Percentiles rank a stretch among this genome's conserved stretches.
Conservation (phyloP, 2,329 filamentous ascomycete species). For the Aspergillus intermedius region DNA sequence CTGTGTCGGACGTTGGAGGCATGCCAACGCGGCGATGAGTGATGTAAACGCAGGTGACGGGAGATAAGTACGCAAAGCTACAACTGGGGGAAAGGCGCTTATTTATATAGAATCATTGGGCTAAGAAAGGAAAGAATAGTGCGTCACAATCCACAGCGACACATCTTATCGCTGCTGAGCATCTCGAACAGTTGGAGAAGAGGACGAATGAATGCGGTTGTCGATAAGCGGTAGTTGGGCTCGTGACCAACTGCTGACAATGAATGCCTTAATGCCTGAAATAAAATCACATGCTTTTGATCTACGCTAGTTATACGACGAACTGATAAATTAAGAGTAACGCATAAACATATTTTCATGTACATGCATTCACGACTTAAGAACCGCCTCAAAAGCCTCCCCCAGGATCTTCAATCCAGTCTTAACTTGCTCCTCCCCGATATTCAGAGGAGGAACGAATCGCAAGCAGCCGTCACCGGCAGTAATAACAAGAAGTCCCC, state of each 20-base stretch:
- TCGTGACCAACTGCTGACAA: neutral
- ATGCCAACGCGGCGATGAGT: constrained; percentile 11
- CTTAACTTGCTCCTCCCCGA: constrained; percentile 73
- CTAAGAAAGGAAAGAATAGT: neutral
- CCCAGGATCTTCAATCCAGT: constrained; percentile 70
- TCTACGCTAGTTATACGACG: neutral
- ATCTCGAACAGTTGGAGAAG: neutral
- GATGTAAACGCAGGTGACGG: neutral
- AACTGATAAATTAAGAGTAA: neutral
- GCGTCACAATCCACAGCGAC: neutral
- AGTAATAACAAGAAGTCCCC: constrained; percentile 83
- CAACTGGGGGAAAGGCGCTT: neutral
- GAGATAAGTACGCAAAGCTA: neutral
- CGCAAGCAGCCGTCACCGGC: constrained; percentile 86
- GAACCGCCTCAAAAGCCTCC: constrained; percentile 55
- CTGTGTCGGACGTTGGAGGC: constrained; percentile 16
- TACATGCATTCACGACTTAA: constrained; percentile 28
- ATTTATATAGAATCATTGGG: neutral
- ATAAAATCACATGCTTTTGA: neutral
- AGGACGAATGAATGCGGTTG: neutral
- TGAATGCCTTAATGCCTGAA: constrained; percentile 1
- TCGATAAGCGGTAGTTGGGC: neutral
- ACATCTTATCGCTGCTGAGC: neutral
- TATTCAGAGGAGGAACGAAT: constrained; percentile 81
- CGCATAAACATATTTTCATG: neutral